Base-by-base conservation (phyloP, 163 green algal species). In the Botryococcus braunii region DNA sequence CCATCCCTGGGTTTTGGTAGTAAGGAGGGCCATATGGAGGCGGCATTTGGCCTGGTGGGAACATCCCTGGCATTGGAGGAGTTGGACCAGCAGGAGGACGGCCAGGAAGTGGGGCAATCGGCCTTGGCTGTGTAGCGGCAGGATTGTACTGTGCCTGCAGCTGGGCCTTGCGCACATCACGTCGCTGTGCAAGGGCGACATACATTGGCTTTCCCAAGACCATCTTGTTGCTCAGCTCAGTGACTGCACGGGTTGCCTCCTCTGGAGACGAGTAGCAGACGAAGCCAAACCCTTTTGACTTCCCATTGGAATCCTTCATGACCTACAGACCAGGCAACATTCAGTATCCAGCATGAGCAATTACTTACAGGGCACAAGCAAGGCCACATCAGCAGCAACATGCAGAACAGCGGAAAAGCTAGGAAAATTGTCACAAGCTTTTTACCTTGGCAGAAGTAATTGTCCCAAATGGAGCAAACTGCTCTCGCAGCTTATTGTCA, bases 131-230 rank as follows among this genome's bases (percentile, higher is more conserved):
- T n/a, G n/a, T n/a, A n/a, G n/a, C n/a, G n/a, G n/a, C n/a, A n/a
- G n/a, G 71, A 65, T 71, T 71, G 71, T 86, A 84, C 72, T 82
- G 82, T 74, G 86, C 79, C 74, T 85, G 59, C 59, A 95, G 80
- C 83, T 94, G 87, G 39, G 82, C 86, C 55, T 82, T 80, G 79
- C 88, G 85, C 52, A 92, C 86, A 57, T 97, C 93, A 72, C 94
- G 95, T 41, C 88, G 88, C 85, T 99, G 94, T 8, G 94, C 94
- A 39, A 98, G 85, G 2, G 94, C 91, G 32, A 98, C 93, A 67
- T 97, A 99, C 35, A 78, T 69, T 27, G 72, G 76, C 78, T 95
- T 97, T 78, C 80, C 84, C 65, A 86, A 82, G 49, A 97, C 71
- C 89, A 96, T 97, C 78, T 89, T 90, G 64, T 83, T 80, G 72